Percentiles rank a stretch among this genome's conserved stretches.
These are phyloP conservation scores for Teratosphaeria epicoccoides DNA, from an alignment of 2,329 filamentous ascomycete species.

Conservation along the genomic window DNA sequence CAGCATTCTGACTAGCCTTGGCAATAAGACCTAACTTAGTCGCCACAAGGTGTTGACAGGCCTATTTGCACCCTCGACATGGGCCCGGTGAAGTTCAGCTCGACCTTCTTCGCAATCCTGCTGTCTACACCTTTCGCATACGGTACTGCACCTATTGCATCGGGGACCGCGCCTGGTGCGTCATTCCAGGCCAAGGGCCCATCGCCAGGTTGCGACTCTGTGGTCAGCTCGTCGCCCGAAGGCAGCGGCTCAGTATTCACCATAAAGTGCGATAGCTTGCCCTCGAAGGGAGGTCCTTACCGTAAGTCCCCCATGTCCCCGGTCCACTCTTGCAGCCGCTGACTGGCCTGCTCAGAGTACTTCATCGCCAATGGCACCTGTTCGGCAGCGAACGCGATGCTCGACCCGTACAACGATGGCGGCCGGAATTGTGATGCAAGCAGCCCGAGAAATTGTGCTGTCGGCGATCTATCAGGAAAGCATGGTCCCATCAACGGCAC, in stretches of 20 bases:
- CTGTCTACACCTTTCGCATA: background rate
- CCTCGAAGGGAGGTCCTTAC: slow-evolving; percentile 30
- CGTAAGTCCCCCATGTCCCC: slow-evolving; percentile 18
- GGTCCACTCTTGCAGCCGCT: background rate
- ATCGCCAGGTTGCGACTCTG: slow-evolving; percentile 27
- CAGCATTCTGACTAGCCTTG: background rate
- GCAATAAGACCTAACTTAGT: background rate
- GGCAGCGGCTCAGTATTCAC: slow-evolving; percentile 32
- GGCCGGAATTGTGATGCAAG: slow-evolving; percentile 26
- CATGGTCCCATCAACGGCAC: slow-evolving; percentile 29
- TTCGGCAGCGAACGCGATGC: slow-evolving; percentile 30
- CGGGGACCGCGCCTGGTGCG: background rate
- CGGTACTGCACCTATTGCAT: background rate
- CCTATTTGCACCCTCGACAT: background rate
- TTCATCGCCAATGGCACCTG: slow-evolving; percentile 38
- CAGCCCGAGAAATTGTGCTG: slow-evolving; percentile 32
- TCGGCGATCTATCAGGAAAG: slow-evolving; percentile 38
- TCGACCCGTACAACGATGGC: slow-evolving; percentile 35
- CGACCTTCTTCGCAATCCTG: background rate
- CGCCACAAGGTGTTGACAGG: background rate
- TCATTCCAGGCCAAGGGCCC: slow-evolving; percentile 19
- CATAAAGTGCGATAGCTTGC: slow-evolving; percentile 32
- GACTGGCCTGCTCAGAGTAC: slow-evolving; percentile 27
- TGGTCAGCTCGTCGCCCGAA: slow-evolving; percentile 22
- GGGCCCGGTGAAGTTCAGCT: background rate